Evolutionary conservation across 306 rosid species (phyloP).

Genomic region (Clitoria ternatea): DNA sequence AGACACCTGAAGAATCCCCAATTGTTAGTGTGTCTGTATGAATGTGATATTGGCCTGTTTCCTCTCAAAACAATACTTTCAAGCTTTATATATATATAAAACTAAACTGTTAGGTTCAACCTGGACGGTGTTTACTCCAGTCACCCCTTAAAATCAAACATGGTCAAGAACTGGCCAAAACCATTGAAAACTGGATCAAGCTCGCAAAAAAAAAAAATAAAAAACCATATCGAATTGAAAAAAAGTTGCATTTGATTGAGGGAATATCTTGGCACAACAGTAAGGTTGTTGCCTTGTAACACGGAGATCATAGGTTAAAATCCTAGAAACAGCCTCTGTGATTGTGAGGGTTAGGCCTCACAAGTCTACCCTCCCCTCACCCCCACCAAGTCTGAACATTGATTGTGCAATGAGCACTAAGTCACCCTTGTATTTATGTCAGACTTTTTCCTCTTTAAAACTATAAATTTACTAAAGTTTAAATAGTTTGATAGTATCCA

Average conservation of each 20-base stretch:
- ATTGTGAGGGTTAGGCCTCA: not conserved
- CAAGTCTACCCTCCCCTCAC: not conserved
- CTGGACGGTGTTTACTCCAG: not conserved
- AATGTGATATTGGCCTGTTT: not conserved
- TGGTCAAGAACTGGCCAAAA: slow-evolving; percentile 2
- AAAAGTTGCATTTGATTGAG: not conserved
- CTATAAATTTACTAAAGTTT: not conserved
- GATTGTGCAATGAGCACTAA: too few relatives aligned
- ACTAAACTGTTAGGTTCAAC: not conserved
- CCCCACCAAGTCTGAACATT: not conserved
- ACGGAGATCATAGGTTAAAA: not conserved
- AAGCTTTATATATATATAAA: not conserved
- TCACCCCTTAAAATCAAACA: not conserved
- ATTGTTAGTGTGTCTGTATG: not conserved
- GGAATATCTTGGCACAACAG: not conserved
- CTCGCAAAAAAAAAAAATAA: not conserved
- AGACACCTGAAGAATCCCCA: slow-evolving; percentile 60
- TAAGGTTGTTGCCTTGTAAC: not conserved
- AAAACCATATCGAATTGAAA: not conserved
- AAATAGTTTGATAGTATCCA: not conserved
- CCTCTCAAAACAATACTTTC: not conserved
- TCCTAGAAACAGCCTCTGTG: not conserved
- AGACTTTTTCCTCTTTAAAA: not conserved
- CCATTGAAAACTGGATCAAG: not conserved
- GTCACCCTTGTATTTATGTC: not conserved